These are phyloP conservation scores for Casuarina equisetifolia DNA, from an alignment of 306 rosid genomes.

Conservation along the genomic window DNA sequence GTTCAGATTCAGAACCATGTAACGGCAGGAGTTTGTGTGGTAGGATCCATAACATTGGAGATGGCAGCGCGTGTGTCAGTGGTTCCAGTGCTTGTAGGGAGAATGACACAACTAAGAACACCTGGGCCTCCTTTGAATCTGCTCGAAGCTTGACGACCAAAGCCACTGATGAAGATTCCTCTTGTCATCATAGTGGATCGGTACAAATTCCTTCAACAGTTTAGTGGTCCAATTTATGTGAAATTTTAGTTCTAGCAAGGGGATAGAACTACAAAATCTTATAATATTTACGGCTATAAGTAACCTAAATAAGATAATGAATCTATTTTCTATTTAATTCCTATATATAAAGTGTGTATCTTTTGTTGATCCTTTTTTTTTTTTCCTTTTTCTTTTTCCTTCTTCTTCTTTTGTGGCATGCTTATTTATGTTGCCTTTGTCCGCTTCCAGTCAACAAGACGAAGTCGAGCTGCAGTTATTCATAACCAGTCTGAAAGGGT, in stretches of 20 bases:
- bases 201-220: slow-evolving; percentile 17
- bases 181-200: slow-evolving; percentile 46
- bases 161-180: slow-evolving; percentile 48
- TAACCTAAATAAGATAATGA: no score
- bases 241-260: not conserved
- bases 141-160: slow-evolving; percentile 41
- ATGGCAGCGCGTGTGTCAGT: slow-evolving; percentile 34
- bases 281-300: not conserved
- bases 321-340: no score
- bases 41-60: slow-evolving; percentile 29
- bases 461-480: slow-evolving; percentile 45
- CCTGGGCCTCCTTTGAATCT: slow-evolving; percentile 60
- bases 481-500: slow-evolving; percentile 70
- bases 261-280: not conserved
- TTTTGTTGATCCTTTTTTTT: not conserved
- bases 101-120: slow-evolving; percentile 44
- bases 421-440: not conserved
- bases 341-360: no score
- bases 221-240: not conserved
- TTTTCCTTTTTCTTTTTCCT: no score
- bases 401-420: no score
- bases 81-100: slow-evolving; percentile 31
- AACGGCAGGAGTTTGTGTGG: slow-evolving; percentile 25
- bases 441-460: slow-evolving; percentile 37
- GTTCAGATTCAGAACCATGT: slow-evolving; percentile 25